Percentiles rank a stretch among this genome's conserved stretches.
Conservation (phyloP, 805 yeast species). For the Metschnikowia hibisci region DNA sequence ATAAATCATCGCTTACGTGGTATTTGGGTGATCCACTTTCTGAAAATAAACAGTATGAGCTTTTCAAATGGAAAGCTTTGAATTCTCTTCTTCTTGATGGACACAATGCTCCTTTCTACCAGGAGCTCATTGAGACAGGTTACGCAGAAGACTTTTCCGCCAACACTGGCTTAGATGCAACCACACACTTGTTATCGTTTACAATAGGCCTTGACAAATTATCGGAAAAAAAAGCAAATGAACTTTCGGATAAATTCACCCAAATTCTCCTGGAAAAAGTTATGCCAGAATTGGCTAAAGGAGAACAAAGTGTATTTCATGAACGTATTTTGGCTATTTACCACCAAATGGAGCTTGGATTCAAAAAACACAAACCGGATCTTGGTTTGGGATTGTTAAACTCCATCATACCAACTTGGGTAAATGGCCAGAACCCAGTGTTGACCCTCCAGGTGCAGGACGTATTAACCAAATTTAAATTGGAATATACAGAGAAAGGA, state of each 20-base stretch:
- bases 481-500: slow-evolving; percentile 52
- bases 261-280: slow-evolving; percentile 43
- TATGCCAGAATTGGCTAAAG: slow-evolving; percentile 26
- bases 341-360: slow-evolving; percentile 79
- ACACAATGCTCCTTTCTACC: slow-evolving; percentile 86
- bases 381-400: slow-evolving; percentile 79
- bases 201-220: slow-evolving; percentile 86
- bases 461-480: slow-evolving; percentile 54
- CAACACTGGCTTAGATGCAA: slow-evolving; percentile 82
- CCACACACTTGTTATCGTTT: slow-evolving; percentile 71
- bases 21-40: slow-evolving; percentile 65
- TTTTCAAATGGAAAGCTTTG: slow-evolving; percentile 68
- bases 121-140: slow-evolving; percentile 80
- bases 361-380: slow-evolving; percentile 84
- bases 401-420: slow-evolving; percentile 80
- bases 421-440: slow-evolving; percentile 76
- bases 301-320: slow-evolving; percentile 23
- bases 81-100: slow-evolving; percentile 79
- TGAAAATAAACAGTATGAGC: slow-evolving; percentile 51
- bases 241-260: slow-evolving; percentile 46
- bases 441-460: slow-evolving; percentile 62
- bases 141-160: slow-evolving; percentile 82
- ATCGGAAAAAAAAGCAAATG: slow-evolving; percentile 40
- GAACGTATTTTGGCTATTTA: slow-evolving; percentile 74
- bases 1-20: slow-evolving; percentile 87